Evolutionary conservation across 345 rosid genomes (phyloP).

Genomic region (Gynandropsis gynandra): DNA sequence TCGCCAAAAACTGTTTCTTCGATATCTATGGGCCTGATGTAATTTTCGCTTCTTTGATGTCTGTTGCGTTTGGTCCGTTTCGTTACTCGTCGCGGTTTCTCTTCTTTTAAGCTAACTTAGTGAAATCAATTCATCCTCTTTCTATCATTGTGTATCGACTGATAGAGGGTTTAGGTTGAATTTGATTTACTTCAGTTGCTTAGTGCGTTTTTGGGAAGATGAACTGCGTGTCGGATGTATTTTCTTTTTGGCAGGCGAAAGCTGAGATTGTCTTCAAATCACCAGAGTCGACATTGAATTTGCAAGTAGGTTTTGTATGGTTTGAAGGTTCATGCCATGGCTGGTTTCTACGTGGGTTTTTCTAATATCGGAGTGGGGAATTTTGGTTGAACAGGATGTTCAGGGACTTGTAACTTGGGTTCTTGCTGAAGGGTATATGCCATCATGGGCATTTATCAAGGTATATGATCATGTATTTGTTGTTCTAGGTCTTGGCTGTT

Average conservation of each 20-base stretch:
- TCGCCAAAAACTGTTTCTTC: conserved; percentile 27
- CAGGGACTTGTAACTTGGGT: conserved; percentile 99
- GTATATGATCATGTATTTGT: conserved; percentile 27
- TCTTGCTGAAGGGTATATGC: conserved; percentile 85
- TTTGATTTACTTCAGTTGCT: background rate
- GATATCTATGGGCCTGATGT: conserved; percentile 80
- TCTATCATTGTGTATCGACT: background rate
- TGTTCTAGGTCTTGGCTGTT: background rate
- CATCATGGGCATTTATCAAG: conserved; percentile 86
- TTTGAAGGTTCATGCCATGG: background rate
- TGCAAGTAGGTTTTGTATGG: conserved; percentile 41
- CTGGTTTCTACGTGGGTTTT: background rate
- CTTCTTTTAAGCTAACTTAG: no score
- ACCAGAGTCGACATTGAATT: conserved; percentile 61
- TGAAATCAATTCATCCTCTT: background rate
- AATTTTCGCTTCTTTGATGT: background rate
- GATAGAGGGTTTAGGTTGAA: background rate
- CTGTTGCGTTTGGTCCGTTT: background rate
- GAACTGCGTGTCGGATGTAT: background rate
- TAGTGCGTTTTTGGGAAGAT: background rate
- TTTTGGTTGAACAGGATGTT: conserved; percentile 52
- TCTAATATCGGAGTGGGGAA: conserved; percentile 10
- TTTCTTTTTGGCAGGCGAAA: conserved; percentile 49
- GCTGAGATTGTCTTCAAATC: conserved; percentile 64
- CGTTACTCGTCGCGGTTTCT: background rate